Evolutionary conservation across 306 rosid genomes (phyloP).

Genomic region (Ammopiptanthus mongolicus): DNA sequence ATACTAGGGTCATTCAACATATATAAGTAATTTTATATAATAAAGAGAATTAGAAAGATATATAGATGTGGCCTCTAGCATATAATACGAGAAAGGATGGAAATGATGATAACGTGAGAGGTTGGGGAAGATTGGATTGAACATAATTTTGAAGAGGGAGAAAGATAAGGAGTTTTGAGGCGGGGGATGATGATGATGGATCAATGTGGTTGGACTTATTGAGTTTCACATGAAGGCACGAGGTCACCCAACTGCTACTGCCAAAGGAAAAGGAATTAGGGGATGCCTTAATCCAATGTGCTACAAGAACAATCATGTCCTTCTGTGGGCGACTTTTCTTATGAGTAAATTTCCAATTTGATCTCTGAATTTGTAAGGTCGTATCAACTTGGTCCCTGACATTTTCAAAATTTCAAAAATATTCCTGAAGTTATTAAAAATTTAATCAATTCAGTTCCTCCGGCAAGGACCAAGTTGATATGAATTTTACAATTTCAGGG

Average conservation of each 20-base stretch:
- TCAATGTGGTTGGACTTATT: conserved; percentile 41
- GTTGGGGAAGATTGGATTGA: conserved; percentile 16
- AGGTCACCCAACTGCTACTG: conserved; percentile 44
- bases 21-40: no score
- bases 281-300: not conserved
- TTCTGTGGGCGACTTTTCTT: not conserved
- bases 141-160: not conserved
- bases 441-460: no score
- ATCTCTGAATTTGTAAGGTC: no score
- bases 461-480: no score
- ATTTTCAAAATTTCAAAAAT: no score
- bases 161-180: conserved; percentile 12
- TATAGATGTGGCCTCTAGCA: conserved; percentile 32
- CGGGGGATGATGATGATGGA: conserved; percentile 40
- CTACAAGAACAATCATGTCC: not conserved
- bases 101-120: conserved; percentile 38
- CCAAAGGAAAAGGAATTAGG: conserved; percentile 3
- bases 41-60: no score
- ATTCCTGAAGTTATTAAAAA: no score
- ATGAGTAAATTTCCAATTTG: no score
- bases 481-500: no score
- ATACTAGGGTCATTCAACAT: no score
- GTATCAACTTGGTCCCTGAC: no score
- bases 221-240: conserved; percentile 70
- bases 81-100: conserved; percentile 28